phyloP scores from a whole-genome alignment of 441 rosid species.

The Syzygium malaccense region DNA sequence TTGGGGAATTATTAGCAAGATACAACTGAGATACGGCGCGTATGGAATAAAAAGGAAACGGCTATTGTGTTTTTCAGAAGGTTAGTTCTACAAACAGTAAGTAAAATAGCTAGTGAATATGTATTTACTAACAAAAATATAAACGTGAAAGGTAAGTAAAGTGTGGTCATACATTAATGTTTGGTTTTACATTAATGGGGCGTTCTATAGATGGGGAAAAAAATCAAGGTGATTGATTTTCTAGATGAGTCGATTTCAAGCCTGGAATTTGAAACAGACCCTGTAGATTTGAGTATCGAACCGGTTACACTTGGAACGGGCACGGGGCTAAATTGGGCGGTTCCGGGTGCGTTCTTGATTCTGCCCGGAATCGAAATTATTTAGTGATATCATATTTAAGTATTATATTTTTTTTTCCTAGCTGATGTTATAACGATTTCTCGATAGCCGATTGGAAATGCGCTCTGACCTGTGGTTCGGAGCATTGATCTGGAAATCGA shows the following conservation, averaged over 20 bases:
- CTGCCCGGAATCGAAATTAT: accelerated
- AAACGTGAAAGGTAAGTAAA: not conserved
- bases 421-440: not conserved
- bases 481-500: not conserved
- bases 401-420: not conserved
- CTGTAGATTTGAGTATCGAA: accelerated
- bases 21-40: not conserved
- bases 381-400: not conserved
- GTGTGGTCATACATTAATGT: not conserved
- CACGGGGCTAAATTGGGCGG: not conserved
- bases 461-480: not conserved
- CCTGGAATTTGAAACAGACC: accelerated
- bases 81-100: not conserved
- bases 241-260: not conserved
- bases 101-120: not conserved
- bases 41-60: not conserved
- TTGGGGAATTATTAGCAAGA: not conserved
- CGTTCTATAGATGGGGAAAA: not conserved
- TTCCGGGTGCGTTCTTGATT: not conserved
- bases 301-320: accelerated
- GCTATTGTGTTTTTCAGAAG: not conserved
- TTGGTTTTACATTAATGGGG: not conserved
- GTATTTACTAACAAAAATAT: not conserved
- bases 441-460: not conserved
- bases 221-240: accelerated